Base-by-base conservation (phyloP, 257 asterid species). In the Solanum medicagineum region DNA sequence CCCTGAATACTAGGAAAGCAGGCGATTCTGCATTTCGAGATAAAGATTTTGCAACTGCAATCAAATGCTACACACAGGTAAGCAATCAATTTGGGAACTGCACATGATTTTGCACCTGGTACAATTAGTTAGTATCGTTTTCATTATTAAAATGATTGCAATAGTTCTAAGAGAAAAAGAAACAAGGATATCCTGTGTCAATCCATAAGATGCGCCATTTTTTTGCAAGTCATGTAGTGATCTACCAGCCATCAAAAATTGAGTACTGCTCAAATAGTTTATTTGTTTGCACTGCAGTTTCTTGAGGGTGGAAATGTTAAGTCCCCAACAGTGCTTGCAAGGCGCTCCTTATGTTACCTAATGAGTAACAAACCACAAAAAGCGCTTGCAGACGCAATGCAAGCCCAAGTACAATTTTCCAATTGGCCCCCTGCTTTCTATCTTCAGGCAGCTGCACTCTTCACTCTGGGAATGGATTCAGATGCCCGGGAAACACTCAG, bases 341-440 rank as follows among this genome's bases (percentile, higher is more conserved):
- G 94, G 77, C 92, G 92, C 13, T 83, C 90, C 32, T 32, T 91
- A 87, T 90, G 91, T 82, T 90, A 90, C 71, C 84, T 91, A 83
- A 89, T 89, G 88, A 86, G 40, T 36, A 54, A 86, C 53, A 83
- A 85, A 55, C 85, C 89, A 81, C 90, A 91, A 84, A 91, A 91
- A 87, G 92, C 92, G 49, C 91, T 91, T 2, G 91, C 88, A 6
- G 94, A 91, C 80, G 94, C 94, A 32, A 89, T 91, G 92, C 89
- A 91, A 80, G 92, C 94, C 15, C 93, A 89, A 83, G 87, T 80
- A 57, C 86, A 87, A 56, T 89, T 89, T 54, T 88, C 93, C 60
- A 87, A 89, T 24, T 89, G 93, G 92, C 90, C 92, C 17, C 84
- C 88, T 55, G 91, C 90, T 9, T 87, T 88, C 85, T 89, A 89